phyloP scores from a whole-genome alignment of 352 stramenopile species.

The Phytophthora nicotianae region DNA sequence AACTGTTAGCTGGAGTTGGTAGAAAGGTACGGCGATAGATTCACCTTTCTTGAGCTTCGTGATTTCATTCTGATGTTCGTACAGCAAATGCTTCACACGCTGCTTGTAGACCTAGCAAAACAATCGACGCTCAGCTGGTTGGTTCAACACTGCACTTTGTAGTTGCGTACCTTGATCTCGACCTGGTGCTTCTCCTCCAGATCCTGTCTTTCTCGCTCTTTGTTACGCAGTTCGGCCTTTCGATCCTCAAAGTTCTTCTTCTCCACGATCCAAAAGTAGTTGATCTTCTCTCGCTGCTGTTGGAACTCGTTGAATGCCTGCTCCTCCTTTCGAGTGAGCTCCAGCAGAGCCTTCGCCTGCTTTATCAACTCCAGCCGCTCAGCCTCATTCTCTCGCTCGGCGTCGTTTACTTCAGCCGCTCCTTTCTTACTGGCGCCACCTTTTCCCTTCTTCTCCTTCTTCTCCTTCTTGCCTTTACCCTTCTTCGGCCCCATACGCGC shows the following conservation, averaged over 20 bases:
- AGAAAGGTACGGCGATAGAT: background rate
- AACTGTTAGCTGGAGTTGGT: background rate
- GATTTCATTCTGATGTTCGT: conserved; percentile 95
- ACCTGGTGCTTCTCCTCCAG: conserved; percentile 95
- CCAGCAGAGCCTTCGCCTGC: conserved; percentile 74
- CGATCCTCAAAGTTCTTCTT: conserved; percentile 96
- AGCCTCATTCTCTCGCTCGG: conserved; percentile 62
- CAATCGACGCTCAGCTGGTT: conserved; percentile 1
- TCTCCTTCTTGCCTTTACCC: conserved; percentile 48
- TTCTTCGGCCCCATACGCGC: conserved; percentile 70
- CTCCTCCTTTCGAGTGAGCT: conserved; percentile 90
- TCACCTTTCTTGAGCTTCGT: conserved; percentile 87
- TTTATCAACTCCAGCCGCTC: conserved; percentile 78
- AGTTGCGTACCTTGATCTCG: conserved; percentile 88
- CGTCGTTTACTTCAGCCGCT: conserved; percentile 55
- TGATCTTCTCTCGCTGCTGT: conserved; percentile 95
- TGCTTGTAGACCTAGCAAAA: conserved; percentile 91
- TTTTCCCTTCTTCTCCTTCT: conserved; percentile 58
- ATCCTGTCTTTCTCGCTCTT: conserved; percentile 94
- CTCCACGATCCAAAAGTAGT: conserved; percentile 98
- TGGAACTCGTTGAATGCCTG: conserved; percentile 95
- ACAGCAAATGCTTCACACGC: conserved; percentile 95
- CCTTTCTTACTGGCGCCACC: conserved; percentile 54
- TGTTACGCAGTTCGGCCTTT: conserved; percentile 92
- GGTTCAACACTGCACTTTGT: background rate